Percentiles rank a stretch among this genome's conserved stretches.
Conservation (phyloP, 176 grass and related monocot species). For the Alloteropsis semialata region DNA sequence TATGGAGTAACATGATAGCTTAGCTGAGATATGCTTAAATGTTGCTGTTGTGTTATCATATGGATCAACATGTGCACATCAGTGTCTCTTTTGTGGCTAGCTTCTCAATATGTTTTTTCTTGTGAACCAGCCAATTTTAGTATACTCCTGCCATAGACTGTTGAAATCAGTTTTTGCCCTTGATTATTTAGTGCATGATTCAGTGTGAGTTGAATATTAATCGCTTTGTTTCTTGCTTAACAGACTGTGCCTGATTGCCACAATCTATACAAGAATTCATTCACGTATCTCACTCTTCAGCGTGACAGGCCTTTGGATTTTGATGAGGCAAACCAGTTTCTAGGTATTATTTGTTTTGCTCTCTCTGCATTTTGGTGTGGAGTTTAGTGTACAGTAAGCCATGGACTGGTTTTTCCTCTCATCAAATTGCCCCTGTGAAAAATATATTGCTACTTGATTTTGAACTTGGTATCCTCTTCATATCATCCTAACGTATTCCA, state of each 20-base stretch:
- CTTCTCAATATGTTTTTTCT: slow-evolving; percentile 21
- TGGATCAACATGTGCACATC: slow-evolving; percentile 5
- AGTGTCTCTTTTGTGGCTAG: neutral
- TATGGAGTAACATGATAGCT: no score
- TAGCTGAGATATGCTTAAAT: neutral
- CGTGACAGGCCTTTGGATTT: slow-evolving; percentile 60
- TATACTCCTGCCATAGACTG: slow-evolving; percentile 15
- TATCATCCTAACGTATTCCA: neutral
- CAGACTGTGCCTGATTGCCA: slow-evolving; percentile 68
- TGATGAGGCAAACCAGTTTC: slow-evolving; percentile 59
- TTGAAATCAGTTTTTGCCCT: neutral
- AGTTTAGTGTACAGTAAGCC: neutral
- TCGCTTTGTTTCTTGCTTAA: slow-evolving; percentile 20
- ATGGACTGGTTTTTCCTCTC: neutral
- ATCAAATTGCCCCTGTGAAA: slow-evolving; percentile 9
- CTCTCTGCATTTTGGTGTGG: slow-evolving; percentile 25
- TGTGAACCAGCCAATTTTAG: neutral
- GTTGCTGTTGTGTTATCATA: neutral
- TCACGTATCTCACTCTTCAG: slow-evolving; percentile 58
- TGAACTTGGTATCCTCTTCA: neutral
- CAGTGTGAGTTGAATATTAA: slow-evolving; percentile 23
- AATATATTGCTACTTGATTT: slow-evolving; percentile 5
- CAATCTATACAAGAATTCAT: slow-evolving; percentile 57
- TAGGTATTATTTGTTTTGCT: slow-evolving; percentile 46
- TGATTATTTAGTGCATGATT: slow-evolving; percentile 20